Evolutionary conservation across 2,329 filamentous ascomycete genomes (phyloP), one percentile per base, ranked within the genome.

Genomic region (Fusarium concolor): DNA sequence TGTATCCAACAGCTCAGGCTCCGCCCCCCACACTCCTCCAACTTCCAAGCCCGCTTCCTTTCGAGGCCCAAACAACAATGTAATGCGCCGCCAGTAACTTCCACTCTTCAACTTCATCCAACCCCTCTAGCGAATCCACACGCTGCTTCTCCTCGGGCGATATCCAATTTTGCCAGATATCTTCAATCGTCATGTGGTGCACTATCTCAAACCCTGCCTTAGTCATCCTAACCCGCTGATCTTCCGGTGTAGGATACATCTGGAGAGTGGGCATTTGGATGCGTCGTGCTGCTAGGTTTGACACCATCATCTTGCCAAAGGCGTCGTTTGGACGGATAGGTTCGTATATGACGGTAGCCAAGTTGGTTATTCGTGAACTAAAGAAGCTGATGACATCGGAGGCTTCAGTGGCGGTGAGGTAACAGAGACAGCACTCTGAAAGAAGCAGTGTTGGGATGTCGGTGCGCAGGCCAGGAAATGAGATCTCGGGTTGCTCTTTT

Each of bases 21-120:
- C 51, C 61, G 9, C 56, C 64, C 12, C 39, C 46, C 1, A 62
- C 51, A 4, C 49, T 64, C 7, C 50, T 44, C 75, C 74, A 76
- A 2, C 47, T 42, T 22, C 64, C 66, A 39, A 72, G 67, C 1
- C 65, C 72, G 5, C 28, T 55, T 3, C 74, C 76, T 33, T 87
- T 89, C 87, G 92, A 96, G 2, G 90, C 96, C 95, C 95, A 98
- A 6, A 89, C 90, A 42, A 99, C 86, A 67, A 94, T 89, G 75
- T 99, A 99, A 82, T 99, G 96, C 68, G 86, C 88, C 1, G 94
- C 92, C 71, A 99, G 79, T 71, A 99, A 79, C 74, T 90, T 85
- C 91, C 96, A 97, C 81, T 99, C 96, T 79, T 99, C 96, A 24
- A 97, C 86, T 79, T 99, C 96, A 80, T 99, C 96, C 65, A 99